Conservation (phyloP, 2,329 filamentous ascomycete species). For the Botrytis fragariae region DNA sequence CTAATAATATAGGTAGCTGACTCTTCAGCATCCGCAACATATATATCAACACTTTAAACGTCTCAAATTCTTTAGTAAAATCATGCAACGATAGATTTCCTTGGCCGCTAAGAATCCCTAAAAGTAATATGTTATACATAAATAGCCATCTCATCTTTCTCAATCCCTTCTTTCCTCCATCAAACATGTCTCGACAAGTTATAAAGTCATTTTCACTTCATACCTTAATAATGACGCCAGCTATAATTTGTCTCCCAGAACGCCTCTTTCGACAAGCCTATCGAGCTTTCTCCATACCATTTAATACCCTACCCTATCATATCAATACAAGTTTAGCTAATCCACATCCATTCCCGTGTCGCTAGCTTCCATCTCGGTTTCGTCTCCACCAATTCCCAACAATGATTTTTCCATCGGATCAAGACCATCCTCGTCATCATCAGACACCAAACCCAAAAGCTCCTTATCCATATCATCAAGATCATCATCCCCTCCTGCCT, state of each 20-base stretch:
- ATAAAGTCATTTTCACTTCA: constrained; percentile 1
- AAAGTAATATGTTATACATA: not conserved
- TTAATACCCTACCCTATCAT: constrained; percentile 2
- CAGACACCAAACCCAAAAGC: constrained; percentile 47
- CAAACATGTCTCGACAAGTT: not conserved
- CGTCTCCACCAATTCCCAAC: constrained; percentile 35
- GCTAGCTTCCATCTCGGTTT: constrained; percentile 38
- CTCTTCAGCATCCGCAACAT: not conserved
- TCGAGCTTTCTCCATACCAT: constrained; percentile 8
- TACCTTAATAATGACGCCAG: constrained; percentile 2
- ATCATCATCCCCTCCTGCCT: constrained; percentile 42
- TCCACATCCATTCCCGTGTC: constrained; percentile 37
- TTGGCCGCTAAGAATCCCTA: not conserved
- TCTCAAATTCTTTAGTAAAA: not conserved
- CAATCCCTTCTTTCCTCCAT: not conserved
- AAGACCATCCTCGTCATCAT: constrained; percentile 45
- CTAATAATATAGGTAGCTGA: not conserved
- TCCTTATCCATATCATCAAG: constrained; percentile 57
- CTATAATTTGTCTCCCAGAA: not conserved
- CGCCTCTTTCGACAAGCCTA: constrained; percentile 18
- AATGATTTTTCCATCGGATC: constrained; percentile 48
- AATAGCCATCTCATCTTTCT: not conserved
- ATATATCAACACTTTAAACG: not conserved
- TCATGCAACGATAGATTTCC: not conserved
- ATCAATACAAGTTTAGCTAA: constrained; percentile 22